These are phyloP conservation scores for Eutypa lata DNA, from an alignment of 2,329 filamentous ascomycete species.

Conservation along the genomic window DNA sequence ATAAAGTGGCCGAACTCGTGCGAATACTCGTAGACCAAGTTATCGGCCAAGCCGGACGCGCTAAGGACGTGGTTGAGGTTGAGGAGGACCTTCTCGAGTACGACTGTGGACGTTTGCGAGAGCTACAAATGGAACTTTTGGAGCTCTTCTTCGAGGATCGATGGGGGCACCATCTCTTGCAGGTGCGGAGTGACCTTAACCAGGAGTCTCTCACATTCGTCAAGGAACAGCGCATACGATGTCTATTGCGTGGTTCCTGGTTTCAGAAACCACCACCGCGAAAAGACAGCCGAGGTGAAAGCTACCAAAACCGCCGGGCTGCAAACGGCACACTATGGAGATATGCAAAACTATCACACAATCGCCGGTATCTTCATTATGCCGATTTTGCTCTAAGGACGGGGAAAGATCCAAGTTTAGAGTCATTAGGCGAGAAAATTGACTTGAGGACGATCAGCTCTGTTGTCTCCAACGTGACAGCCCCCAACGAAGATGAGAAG, in stretches of 20 bases:
- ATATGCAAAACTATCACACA: constrained; percentile 86
- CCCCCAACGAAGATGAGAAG: constrained; percentile 47
- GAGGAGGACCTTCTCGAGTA: constrained; percentile 87
- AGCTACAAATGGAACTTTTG: constrained; percentile 89
- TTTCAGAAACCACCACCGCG: constrained; percentile 57
- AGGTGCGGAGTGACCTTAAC: constrained; percentile 87
- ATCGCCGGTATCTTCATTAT: constrained; percentile 86
- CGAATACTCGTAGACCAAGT: constrained; percentile 88
- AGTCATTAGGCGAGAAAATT: constrained; percentile 74
- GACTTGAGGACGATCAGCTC: constrained; percentile 86
- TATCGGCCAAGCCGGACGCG: constrained; percentile 76
- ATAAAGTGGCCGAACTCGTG: constrained; percentile 87
- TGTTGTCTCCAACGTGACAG: constrained; percentile 88
- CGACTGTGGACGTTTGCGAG: constrained; percentile 73
- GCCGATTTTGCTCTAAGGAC: constrained; percentile 72
- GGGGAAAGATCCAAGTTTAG: constrained; percentile 65
- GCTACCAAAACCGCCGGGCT: constrained; percentile 33
- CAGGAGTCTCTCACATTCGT: constrained; percentile 93
- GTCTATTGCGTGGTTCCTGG: constrained; percentile 85
- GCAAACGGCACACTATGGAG: constrained; percentile 64
- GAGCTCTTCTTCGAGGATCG: constrained; percentile 90
- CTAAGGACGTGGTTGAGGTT: constrained; percentile 79
- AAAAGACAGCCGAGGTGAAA: constrained; percentile 41
- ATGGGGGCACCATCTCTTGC: constrained; percentile 85
- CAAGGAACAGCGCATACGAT: constrained; percentile 92